Evolutionary conservation across 371 early-diverging fungal species (phyloP), one percentile per base, ranked within the genome.

Genomic region (Syncephalastrum sp.): DNA sequence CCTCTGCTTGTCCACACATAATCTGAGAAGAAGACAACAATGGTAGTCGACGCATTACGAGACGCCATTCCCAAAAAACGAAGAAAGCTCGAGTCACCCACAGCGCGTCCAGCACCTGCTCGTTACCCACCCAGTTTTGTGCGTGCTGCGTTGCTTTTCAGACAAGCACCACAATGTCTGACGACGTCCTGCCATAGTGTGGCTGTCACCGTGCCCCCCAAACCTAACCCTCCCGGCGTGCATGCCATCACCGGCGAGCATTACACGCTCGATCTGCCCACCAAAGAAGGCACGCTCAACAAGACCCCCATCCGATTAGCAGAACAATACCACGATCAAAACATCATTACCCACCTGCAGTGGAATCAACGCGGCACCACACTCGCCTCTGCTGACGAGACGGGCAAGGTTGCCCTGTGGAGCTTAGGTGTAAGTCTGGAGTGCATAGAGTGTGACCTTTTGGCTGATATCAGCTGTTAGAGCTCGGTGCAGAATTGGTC

Each of bases 361-460:
- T 79, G 79, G 79, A 64, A 75, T 59, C 70, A 67, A 59, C 68
- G 70, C 16, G 79, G 79, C 8, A 72, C 69, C 10, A 49, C 64
- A 3, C 56, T 79, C 42, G 70, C 74, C n/a, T 68, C 76, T 13
- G 64, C 63, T 19, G 79, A 79, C 59, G 79, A 79, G 45, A 74
- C 65, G 0, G 79, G 79, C 16, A 67, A 64, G 24, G 23, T 79
- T 15, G 79, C 74, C 6, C 38, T 75, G 21, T 79, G 79, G 79
- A 57, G 69, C 29, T 48, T 74, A 3, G 56, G 72, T 15, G 79
- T 79, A 72, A 50, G 59, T 19, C 17, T 29, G 5, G 27, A 33
- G 21, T 21, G 21, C 19, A 33, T n/a, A 12, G 25, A 44, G 3
- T 4, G 54, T 15, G 15, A 14, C 13, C 7, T 17, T n/a, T 38